A percentile compares a stretch with the other conserved stretches of the same genome.
Conservation (phyloP, 352 stramenopile species). For the Pythium chondricola region DNA sequence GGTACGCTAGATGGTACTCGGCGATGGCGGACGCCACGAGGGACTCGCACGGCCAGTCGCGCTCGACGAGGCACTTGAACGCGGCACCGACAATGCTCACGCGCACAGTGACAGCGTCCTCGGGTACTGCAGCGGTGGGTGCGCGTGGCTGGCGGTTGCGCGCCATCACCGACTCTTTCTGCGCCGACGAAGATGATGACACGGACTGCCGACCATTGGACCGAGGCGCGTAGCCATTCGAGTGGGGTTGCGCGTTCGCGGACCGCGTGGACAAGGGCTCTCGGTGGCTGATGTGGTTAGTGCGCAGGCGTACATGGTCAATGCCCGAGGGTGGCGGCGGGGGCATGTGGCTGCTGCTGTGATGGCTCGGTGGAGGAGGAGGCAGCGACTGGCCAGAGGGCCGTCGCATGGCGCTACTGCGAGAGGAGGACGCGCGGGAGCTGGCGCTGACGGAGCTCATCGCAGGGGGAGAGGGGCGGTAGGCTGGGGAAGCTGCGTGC, state of each 20-base stretch:
- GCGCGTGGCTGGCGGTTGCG: slow-evolving; percentile 23
- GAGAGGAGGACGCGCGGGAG: background rate
- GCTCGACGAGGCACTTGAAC: slow-evolving; percentile 50
- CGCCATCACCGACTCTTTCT: slow-evolving; percentile 21
- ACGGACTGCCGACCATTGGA: too few species aligned
- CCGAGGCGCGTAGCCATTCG: too few species aligned
- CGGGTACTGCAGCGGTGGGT: background rate
- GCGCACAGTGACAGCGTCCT: slow-evolving; percentile 37
- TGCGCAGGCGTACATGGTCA: background rate
- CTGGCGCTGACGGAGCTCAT: slow-evolving; percentile 20
- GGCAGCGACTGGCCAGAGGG: background rate
- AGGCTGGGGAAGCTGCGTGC: background rate
- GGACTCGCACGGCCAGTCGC: slow-evolving; percentile 59
- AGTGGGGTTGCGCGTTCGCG: background rate
- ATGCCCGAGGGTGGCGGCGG: background rate
- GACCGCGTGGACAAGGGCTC: too few species aligned
- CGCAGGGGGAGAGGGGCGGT: background rate
- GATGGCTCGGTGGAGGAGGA: background rate
- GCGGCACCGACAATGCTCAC: slow-evolving; percentile 42
- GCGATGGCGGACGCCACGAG: slow-evolving; percentile 58
- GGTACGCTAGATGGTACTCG: slow-evolving; percentile 52
- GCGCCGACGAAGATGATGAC: slow-evolving; percentile 1
- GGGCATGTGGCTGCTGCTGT: background rate
- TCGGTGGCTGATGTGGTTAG: too few species aligned
- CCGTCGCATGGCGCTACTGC: background rate